A percentile compares a stretch with the other conserved stretches of the same genome.
Conservation (phyloP, 306 rosid species). For the Casuarina glauca region DNA sequence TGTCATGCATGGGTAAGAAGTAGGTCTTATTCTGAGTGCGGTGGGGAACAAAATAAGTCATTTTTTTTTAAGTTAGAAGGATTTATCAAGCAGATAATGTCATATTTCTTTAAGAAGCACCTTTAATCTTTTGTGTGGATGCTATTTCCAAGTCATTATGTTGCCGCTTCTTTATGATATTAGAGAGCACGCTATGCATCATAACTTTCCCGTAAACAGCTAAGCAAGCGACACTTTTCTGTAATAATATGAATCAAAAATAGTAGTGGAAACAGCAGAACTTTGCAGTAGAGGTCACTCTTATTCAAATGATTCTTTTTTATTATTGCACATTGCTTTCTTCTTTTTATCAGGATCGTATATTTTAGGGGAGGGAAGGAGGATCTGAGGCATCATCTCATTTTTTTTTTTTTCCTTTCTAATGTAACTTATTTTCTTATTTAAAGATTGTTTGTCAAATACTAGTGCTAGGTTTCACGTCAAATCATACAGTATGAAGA, state of each 20-base stretch:
- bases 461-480: constrained; percentile 5
- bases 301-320: not conserved
- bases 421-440: not conserved
- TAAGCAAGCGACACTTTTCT: too few relatives aligned
- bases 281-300: not conserved
- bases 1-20: not conserved
- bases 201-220: too few relatives aligned
- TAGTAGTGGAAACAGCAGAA: not conserved
- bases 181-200: too few relatives aligned
- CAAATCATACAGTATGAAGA: too few relatives aligned
- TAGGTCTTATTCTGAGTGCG: not conserved
- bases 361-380: not conserved
- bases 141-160: not conserved
- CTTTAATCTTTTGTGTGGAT: not conserved
- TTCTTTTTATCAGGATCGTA: not conserved
- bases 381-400: not conserved
- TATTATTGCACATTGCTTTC: not conserved
- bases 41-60: not conserved
- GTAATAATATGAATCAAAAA: not conserved
- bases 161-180: not conserved
- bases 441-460: not conserved
- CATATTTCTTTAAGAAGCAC: not conserved
- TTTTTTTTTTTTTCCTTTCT: not conserved
- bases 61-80: not conserved
- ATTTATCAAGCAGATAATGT: not conserved